Evolutionary conservation across 495 filamentous ascomycete species (phyloP), one percentile per base, ranked within the genome.

Genomic region (Aspergillus homomorphus): DNA sequence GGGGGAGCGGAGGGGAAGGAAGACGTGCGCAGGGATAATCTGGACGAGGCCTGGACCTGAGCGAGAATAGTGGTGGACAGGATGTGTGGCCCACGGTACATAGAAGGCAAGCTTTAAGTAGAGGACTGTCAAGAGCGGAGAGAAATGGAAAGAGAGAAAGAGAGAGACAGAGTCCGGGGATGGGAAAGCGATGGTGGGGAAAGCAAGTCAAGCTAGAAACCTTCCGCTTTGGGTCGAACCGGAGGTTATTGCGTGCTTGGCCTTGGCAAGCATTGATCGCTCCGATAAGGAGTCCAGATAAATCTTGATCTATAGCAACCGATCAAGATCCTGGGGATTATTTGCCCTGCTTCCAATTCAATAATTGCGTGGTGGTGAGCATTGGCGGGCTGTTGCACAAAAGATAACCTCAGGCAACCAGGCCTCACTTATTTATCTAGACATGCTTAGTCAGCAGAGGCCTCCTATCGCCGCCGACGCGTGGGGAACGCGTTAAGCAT

Each of bases 1-100:
- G 68, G 69, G 63, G 59, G 51, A 22, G 21, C 28, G 23, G 60
- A 57, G 45, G 21, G 19, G 22, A 44, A 24, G 49, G 51, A 48
- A 20, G 45, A 45, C 21, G 30, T 48, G 50, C 43, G 43, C 41
- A 50, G 26, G 43, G 53, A 45, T 16, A 44, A 44, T 21, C 22
- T 46, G 48, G 26, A 55, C 57, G 49, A 49, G 49, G 12, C 45
- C 46, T 62, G 62, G 41, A 21, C 1, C 54, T 41, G 38, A 12
- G 14, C 45, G 42, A 54, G 26, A 18, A 55, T 45, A 45, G 58
- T 21, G 4, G 60, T 41, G 42, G 45, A 15, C 18, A 42, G 45
- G 45, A 44, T 28, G 21, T 44, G 59, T 53, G 16, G 54, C 3
- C 57, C 52, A 26, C 53, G 24, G 43, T 54, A 49, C 64, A 66